Percentiles rank a stretch among this genome's conserved stretches.
These are phyloP conservation scores for Saxophila tyrrhenica DNA, from an alignment of 495 filamentous ascomycete species.

Conservation along the genomic window DNA sequence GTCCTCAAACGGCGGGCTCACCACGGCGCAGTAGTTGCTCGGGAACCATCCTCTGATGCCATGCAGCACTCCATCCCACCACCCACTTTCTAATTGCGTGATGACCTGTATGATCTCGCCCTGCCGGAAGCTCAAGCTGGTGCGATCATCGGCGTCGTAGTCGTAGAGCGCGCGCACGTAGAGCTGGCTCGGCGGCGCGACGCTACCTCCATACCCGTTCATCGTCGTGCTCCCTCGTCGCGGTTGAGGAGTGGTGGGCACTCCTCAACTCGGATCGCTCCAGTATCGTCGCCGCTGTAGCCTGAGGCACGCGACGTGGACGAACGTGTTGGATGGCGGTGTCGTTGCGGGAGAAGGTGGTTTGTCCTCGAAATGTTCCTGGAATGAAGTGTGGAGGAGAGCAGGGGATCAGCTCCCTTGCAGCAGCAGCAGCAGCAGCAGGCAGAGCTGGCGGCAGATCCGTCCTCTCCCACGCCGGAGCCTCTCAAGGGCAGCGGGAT, in stretches of 20 bases:
- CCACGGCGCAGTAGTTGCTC: constrained; percentile 91
- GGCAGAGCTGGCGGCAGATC: not conserved
- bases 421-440: not conserved
- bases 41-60: constrained; percentile 95
- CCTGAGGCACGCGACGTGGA: not conserved
- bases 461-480: not conserved
- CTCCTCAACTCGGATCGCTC: not conserved
- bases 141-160: constrained; percentile 92
- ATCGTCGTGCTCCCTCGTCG: constrained; percentile 32
- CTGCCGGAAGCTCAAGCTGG: constrained; percentile 87
- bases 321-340: too few relatives aligned
- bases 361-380: not conserved
- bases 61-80: constrained; percentile 97
- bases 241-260: not conserved
- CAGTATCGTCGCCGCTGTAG: not conserved
- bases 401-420: not conserved
- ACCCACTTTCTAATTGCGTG: constrained; percentile 92
- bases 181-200: constrained; percentile 61
- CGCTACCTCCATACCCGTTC: constrained; percentile 58
- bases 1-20: constrained; percentile 57
- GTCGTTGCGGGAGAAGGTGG: not conserved
- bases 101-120: constrained; percentile 97
- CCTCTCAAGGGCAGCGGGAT: not conserved
- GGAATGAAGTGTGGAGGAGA: not conserved
- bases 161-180: constrained; percentile 95